Conservation (phyloP, 495 filamentous ascomycete genomes). For the Xylaria longipes region DNA sequence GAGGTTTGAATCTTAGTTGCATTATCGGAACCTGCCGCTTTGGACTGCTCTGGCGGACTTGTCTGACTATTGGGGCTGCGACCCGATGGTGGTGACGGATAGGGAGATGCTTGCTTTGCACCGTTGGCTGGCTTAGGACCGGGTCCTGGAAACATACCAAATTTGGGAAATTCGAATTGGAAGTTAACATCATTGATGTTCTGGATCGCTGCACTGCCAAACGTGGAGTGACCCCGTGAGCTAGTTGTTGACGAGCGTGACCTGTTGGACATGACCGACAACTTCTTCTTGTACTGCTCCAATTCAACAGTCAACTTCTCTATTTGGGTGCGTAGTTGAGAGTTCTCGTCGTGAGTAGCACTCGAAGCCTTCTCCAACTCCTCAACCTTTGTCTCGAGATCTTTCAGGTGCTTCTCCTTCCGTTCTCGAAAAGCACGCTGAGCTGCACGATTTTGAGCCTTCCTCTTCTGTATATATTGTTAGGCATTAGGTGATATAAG, state of each 20-base stretch:
- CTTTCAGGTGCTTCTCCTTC: slow-evolving; percentile 96
- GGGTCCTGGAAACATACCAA: slow-evolving; percentile 76
- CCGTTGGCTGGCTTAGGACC: slow-evolving; percentile 56
- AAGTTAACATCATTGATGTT: slow-evolving; percentile 78
- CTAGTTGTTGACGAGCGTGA: slow-evolving; percentile 31
- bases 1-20: slow-evolving; percentile 35
- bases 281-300: slow-evolving; percentile 84
- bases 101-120: slow-evolving; percentile 37
- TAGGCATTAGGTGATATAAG: slow-evolving; percentile 42
- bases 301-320: slow-evolving; percentile 86
- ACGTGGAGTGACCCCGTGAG: slow-evolving; percentile 32
- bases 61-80: slow-evolving; percentile 37
- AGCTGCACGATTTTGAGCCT: slow-evolving; percentile 96
- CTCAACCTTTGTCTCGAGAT: slow-evolving; percentile 91
- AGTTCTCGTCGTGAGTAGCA: slow-evolving; percentile 83
- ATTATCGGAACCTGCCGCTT: slow-evolving; percentile 38
- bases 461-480: slow-evolving; percentile 79
- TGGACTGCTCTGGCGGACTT: slow-evolving; percentile 42
- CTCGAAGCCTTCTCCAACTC: slow-evolving; percentile 91
- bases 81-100: slow-evolving; percentile 34
- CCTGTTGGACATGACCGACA: slow-evolving; percentile 63
- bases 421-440: slow-evolving; percentile 97
- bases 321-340: slow-evolving; percentile 80
- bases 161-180: slow-evolving; percentile 93
- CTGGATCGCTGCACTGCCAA: slow-evolving; percentile 59